phyloP scores from a whole-genome alignment of 2,329 filamentous ascomycete species.

The Colletotrichum sp. region DNA sequence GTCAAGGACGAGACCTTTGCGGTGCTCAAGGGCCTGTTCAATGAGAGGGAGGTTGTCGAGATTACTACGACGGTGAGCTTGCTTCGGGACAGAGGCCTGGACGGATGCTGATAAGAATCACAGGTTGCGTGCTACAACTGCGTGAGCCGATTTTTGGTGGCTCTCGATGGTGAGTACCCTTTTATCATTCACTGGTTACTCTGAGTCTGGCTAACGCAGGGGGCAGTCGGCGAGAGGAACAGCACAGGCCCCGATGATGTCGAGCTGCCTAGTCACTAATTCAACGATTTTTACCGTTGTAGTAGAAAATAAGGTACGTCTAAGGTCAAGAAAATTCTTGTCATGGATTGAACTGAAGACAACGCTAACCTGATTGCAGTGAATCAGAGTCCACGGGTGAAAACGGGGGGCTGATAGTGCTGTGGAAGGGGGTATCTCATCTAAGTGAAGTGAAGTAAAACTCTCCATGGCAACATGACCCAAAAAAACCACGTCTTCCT shows the following conservation, averaged over 20 bases:
- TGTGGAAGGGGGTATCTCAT: conserved; percentile 44
- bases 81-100: background rate
- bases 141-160: conserved; percentile 83
- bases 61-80: conserved; percentile 72
- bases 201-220: conserved; percentile 28
- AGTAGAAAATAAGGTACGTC: background rate
- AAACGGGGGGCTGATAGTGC: conserved; percentile 23
- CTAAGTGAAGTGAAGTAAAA: conserved; percentile 34
- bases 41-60: conserved; percentile 78
- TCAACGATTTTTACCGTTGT: background rate
- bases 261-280: conserved; percentile 36
- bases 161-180: conserved; percentile 69
- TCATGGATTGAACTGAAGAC: background rate
- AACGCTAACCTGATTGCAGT: background rate
- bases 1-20: conserved; percentile 74
- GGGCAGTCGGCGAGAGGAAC: conserved; percentile 62
- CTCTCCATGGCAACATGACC: background rate
- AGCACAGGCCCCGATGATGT: conserved; percentile 51
- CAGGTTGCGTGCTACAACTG: conserved; percentile 80
- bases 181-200: background rate
- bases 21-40: conserved; percentile 64
- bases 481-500: background rate
- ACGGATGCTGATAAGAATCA: conserved; percentile 21
- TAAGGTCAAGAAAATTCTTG: background rate
- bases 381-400: background rate